phyloP scores from a whole-genome alignment of 768 basidiomycete genomes.

The Wakefieldia striispora region DNA sequence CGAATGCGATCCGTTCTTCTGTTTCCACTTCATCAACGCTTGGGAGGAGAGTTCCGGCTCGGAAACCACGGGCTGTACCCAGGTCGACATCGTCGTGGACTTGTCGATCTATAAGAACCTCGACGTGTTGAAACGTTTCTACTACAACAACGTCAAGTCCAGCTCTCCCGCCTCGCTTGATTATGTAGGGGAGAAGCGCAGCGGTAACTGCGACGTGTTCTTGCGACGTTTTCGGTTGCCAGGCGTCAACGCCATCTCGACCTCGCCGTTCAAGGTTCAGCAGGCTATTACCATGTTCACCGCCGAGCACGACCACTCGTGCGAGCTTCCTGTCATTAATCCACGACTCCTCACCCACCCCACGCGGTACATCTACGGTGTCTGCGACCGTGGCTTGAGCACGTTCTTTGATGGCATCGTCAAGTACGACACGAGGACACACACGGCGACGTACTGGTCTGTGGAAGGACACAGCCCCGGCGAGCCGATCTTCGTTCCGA shows the following conservation, averaged over 20 bases:
- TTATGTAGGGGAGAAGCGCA: conserved; percentile 22
- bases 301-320: conserved; percentile 27
- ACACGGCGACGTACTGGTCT: conserved; percentile 27
- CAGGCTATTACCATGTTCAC: conserved; percentile 21
- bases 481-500: conserved; percentile 37
- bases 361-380: conserved; percentile 35
- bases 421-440: conserved; percentile 34
- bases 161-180: conserved; percentile 25
- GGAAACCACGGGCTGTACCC: conserved; percentile 12
- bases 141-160: conserved; percentile 29
- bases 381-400: conserved; percentile 26
- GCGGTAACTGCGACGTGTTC: conserved; percentile 16
- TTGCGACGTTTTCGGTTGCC: conserved; percentile 33
- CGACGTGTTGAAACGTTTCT: conserved; percentile 31
- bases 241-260: conserved; percentile 18
- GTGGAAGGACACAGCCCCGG: conserved; percentile 31
- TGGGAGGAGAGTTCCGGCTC: conserved; percentile 31
- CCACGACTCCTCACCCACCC: conserved; percentile 31
- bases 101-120: conserved; percentile 35
- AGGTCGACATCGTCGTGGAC: conserved; percentile 35
- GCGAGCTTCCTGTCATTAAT: conserved; percentile 37
- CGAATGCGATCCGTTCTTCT: conserved; percentile 37
- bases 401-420: conserved; percentile 35
- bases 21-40: conserved; percentile 40
- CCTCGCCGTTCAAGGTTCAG: conserved; percentile 10